A percentile compares a stretch with the other conserved stretches of the same genome.
These are phyloP conservation scores for Cryptosporidium muris DNA, from an alignment of 169 alveolate genomes.

Conservation along the genomic window DNA sequence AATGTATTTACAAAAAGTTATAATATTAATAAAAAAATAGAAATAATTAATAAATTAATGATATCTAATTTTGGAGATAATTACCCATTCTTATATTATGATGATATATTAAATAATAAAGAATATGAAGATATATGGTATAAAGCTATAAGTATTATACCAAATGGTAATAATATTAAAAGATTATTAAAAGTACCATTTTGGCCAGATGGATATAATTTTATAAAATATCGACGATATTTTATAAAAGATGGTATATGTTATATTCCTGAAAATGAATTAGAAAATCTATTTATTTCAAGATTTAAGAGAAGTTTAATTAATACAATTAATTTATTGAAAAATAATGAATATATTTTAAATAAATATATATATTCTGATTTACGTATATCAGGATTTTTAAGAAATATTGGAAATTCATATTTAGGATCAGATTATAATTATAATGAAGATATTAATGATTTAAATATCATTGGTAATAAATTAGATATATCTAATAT, in stretches of 20 bases:
- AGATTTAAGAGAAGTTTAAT: constrained; percentile 16
- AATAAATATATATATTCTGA: constrained; percentile 55
- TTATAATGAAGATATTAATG: background rate
- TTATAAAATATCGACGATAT: constrained; percentile 40
- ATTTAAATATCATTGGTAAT: background rate
- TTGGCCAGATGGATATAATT: constrained; percentile 69
- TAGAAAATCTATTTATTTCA: constrained; percentile 25
- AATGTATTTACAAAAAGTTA: constrained; percentile 37
- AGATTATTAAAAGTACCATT: constrained; percentile 46
- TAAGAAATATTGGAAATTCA: constrained; percentile 18
- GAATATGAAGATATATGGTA: constrained; percentile 11
- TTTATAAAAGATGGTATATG: constrained; percentile 52
- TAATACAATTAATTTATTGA: constrained; percentile 23
- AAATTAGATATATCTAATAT: constrained; percentile 41
- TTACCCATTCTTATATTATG: constrained; percentile 32
- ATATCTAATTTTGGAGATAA: constrained; percentile 5
- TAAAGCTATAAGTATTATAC: constrained; percentile 19
- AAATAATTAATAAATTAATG: constrained; percentile 28
- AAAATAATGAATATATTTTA: constrained; percentile 40
- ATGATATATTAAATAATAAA: background rate
- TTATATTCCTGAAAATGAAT: constrained; percentile 55
- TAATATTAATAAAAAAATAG: constrained; percentile 15
- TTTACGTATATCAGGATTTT: constrained; percentile 46
- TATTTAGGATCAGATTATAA: constrained; percentile 9
- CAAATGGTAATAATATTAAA: constrained; percentile 39